Conservation (phyloP, 768 basidiomycete species). For the Calocybe indica region DNA sequence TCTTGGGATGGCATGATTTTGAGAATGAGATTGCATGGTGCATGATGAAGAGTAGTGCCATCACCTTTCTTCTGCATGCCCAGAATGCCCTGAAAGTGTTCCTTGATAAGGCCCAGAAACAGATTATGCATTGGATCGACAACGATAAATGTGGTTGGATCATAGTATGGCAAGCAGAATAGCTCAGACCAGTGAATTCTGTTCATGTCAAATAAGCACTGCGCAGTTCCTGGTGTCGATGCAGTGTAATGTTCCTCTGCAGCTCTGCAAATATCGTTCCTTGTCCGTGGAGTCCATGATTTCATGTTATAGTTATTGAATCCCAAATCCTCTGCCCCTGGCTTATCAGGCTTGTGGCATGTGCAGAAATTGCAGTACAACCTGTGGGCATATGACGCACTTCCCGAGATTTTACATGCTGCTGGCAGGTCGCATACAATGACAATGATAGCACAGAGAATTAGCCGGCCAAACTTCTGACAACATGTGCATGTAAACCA, state of each 20-base stretch:
- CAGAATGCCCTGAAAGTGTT: conserved; percentile 15
- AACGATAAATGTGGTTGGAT: conserved; percentile 15
- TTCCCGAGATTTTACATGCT: conserved; percentile 16
- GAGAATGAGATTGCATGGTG: too few relatives aligned
- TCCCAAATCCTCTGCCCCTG: not conserved
- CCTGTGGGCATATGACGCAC: conserved; percentile 10
- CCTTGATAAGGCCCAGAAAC: conserved; percentile 15
- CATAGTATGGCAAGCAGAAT: conserved; percentile 22
- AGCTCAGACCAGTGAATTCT: conserved; percentile 26
- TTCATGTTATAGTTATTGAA: conserved; percentile 13
- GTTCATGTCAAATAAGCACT: conserved; percentile 10
- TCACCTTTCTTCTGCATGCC: not conserved
- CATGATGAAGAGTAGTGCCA: too few relatives aligned
- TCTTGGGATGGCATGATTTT: too few relatives aligned
- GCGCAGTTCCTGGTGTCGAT: conserved; percentile 5
- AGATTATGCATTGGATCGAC: conserved; percentile 27
- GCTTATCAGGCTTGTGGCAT: not conserved
- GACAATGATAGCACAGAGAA: conserved; percentile 18
- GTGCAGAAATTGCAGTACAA: conserved; percentile 13
- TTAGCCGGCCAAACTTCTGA: conserved; percentile 10
- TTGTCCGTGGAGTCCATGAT: conserved; percentile 4
- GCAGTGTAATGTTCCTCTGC: conserved; percentile 14
- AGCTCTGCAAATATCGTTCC: not conserved
- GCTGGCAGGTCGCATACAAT: conserved; percentile 31
- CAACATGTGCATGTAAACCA: conserved; percentile 12